Evolutionary conservation across 164 flowering plant genomes (phyloP).

Genomic region (Berberis thunbergii): DNA sequence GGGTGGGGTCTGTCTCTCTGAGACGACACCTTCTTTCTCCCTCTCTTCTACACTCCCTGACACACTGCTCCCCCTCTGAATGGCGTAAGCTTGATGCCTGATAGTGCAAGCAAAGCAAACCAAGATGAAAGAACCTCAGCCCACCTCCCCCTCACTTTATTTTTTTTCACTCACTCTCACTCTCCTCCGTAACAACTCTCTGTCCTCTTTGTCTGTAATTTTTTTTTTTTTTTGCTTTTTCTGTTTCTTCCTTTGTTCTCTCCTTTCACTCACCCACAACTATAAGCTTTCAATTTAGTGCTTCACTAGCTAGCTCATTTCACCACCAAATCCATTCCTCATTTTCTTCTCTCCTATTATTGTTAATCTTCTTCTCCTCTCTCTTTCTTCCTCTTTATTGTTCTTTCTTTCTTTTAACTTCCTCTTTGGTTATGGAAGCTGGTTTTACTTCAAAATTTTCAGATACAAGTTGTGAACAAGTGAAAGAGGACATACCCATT

Average conservation of each 20-base stretch:
- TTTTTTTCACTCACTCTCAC: slow-evolving; percentile 12
- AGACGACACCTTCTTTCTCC: slow-evolving; percentile 17
- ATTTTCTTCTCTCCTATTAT: not conserved
- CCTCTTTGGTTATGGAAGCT: too few relatives aligned
- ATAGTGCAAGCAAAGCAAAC: slow-evolving; percentile 82
- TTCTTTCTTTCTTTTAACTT: not conserved
- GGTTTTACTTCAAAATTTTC: too few relatives aligned
- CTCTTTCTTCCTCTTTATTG: not conserved
- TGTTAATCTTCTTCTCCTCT: not conserved
- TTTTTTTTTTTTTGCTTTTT: slow-evolving; percentile 14
- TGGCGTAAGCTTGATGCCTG: slow-evolving; percentile 81
- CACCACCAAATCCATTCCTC: slow-evolving; percentile 25
- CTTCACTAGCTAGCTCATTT: slow-evolving; percentile 19
- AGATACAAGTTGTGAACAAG: too few relatives aligned
- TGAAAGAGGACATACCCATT: too few relatives aligned
- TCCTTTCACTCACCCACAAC: not conserved
- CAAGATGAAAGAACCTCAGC: too few relatives aligned
- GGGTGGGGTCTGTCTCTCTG: not conserved
- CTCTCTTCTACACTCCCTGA: slow-evolving; percentile 19
- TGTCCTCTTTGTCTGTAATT: slow-evolving; percentile 22
- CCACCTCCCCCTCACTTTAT: slow-evolving; percentile 18
- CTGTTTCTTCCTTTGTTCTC: slow-evolving; percentile 6
- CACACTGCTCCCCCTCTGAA: slow-evolving; percentile 39
- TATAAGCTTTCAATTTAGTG: slow-evolving; percentile 22
- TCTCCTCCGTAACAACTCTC: slow-evolving; percentile 2